Base-by-base conservation (phyloP, 2,329 filamentous ascomycete species). In the Elsinoe arachidis region DNA sequence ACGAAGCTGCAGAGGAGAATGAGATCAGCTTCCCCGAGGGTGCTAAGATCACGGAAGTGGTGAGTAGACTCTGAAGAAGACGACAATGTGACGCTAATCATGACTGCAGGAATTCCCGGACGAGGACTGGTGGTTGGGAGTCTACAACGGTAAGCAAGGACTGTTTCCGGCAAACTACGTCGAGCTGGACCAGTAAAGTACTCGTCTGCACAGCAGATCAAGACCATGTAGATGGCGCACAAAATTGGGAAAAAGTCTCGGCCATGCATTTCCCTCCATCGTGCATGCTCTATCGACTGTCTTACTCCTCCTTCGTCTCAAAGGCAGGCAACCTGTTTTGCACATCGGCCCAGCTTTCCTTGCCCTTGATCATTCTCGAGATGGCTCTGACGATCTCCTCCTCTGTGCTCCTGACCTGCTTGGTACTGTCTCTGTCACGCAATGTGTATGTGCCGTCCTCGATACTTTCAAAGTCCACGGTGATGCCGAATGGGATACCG, bases 61-160 rank as follows among this genome's bases (percentile, higher is more conserved):
- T 87, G 79, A 78, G 84, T 79, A 12, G 7, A 53, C 9, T 4
- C 6, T 44, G 34, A 35, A 5, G 21, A 12, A 30, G 2, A n/a
- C 5, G 10, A 51, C 23, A 15, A 51, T 11, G 15, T 12, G 5
- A 47, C 7, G 21, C 46, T 51, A n/a, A 11, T 43, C 46, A 34
- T n/a, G 64, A 86, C 47, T 41, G 17, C 64, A 87, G 85, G 89
- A 96, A 76, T 97, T 97, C 73, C 93, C 93, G 1, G 93, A 97
- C 66, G 92, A 97, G 63, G 93, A 99, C 69, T 99, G 93, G 93
- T 99, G 93, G 93, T 87, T 92, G 66, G 93, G 93, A 59, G 84
- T 88, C 66, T 95, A 87, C 72, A 79, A 84, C 23, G 90, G 90
- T 53, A 81, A 85, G 58, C 81, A 81, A 30, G 93, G 93, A 61